Evolutionary conservation across 495 filamentous ascomycete species (phyloP).

Genomic region (Penicillium crystallinum): DNA sequence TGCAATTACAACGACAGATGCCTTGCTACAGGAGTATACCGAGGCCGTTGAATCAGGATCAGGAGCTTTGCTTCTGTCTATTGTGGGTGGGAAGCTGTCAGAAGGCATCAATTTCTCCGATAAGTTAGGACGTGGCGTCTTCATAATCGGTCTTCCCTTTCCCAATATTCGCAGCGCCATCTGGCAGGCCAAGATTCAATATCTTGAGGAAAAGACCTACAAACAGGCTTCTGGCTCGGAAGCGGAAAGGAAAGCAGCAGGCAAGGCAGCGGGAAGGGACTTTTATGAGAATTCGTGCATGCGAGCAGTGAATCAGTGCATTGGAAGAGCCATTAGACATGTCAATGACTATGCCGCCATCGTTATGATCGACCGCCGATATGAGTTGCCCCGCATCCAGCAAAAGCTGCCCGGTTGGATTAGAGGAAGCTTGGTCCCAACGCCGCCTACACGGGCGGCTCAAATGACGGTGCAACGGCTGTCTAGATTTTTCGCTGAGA

Average conservation of each 20-base stretch:
- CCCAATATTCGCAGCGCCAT: slow-evolving; percentile 85
- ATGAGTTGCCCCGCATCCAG: slow-evolving; percentile 60
- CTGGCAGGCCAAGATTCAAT: slow-evolving; percentile 87
- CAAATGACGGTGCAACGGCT: slow-evolving; percentile 28
- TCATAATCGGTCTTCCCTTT: slow-evolving; percentile 88
- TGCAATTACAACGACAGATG: slow-evolving; percentile 48
- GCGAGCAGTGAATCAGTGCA: slow-evolving; percentile 94
- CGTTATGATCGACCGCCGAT: slow-evolving; percentile 75
- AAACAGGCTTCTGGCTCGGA: slow-evolving; percentile 35
- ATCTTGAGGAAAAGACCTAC: slow-evolving; percentile 67
- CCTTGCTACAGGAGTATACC: slow-evolving; percentile 65
- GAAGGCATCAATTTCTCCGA: slow-evolving; percentile 99
- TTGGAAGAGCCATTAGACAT: slow-evolving; percentile 89
- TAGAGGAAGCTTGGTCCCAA: slow-evolving; percentile 37
- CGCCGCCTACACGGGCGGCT: slow-evolving; percentile 20
- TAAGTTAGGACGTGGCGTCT: slow-evolving; percentile 76
- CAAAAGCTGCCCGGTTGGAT: slow-evolving; percentile 90
- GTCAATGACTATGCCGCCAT: slow-evolving; percentile 85
- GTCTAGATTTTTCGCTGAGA: slow-evolving; percentile 31
- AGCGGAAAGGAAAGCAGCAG: slow-evolving; percentile 25
- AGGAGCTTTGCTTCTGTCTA: slow-evolving; percentile 81
- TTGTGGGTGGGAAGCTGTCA: slow-evolving; percentile 91
- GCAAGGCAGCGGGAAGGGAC: slow-evolving; percentile 66
- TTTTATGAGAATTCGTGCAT: slow-evolving; percentile 97
- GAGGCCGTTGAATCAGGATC: slow-evolving; percentile 57